These are phyloP conservation scores for Noccaea caerulescens DNA, from an alignment of 345 rosid species.

Conservation along the genomic window DNA sequence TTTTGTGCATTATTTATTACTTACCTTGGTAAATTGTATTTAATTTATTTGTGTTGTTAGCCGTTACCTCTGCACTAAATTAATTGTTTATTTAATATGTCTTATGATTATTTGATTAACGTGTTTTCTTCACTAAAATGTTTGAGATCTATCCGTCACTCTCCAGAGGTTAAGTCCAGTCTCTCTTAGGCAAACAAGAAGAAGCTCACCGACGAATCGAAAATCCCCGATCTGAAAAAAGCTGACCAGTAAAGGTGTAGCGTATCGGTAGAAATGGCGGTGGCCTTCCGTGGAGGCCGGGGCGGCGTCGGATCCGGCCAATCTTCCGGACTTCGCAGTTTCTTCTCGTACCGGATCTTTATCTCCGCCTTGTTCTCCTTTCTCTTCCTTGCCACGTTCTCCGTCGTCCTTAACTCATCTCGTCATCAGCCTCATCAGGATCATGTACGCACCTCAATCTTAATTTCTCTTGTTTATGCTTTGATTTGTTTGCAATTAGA, in stretches of 20 bases:
- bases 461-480: background rate
- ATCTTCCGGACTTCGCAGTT: slow-evolving; percentile 57
- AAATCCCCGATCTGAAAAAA: slow-evolving; percentile 32
- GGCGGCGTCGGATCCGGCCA: slow-evolving; percentile 55
- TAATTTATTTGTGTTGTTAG: background rate
- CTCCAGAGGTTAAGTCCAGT: slow-evolving; percentile 30
- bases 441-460: slow-evolving; percentile 51
- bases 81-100: background rate
- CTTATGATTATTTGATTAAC: slow-evolving; percentile 4
- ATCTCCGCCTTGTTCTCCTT: slow-evolving; percentile 82
- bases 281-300: slow-evolving; percentile 74
- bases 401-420: slow-evolving; percentile 70
- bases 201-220: slow-evolving; percentile 32
- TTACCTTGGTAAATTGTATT: background rate
- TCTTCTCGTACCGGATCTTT: slow-evolving; percentile 78
- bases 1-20: background rate
- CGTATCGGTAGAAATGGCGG: slow-evolving; percentile 59
- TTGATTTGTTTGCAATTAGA: background rate
- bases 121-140: slow-evolving; percentile 35
- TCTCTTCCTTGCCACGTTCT: slow-evolving; percentile 79
- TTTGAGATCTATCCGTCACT: slow-evolving; percentile 47
- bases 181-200: background rate
- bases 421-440: slow-evolving; percentile 46
- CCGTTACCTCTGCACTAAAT: slow-evolving; percentile 33
- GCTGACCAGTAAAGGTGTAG: slow-evolving; percentile 21